Conservation (phyloP, 176 grass and related monocot genomes). For the Eleusine indica region DNA sequence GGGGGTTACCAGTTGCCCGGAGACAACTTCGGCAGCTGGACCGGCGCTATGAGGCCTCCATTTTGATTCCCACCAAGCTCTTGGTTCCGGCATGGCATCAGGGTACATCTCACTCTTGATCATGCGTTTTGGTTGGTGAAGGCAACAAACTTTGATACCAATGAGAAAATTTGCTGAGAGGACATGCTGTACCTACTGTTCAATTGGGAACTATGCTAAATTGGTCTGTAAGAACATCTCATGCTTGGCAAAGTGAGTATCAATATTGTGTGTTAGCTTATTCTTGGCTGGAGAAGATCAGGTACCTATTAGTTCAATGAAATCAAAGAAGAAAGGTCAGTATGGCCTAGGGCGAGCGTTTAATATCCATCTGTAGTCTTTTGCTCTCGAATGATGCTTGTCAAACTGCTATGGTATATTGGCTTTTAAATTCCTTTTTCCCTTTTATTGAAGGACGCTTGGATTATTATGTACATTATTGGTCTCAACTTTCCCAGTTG, state of each 20-base stretch:
- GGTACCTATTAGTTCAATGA: slow-evolving; percentile 12
- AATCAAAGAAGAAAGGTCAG: slow-evolving; percentile 24
- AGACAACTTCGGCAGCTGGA: slow-evolving; percentile 55
- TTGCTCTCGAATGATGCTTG: slow-evolving; percentile 32
- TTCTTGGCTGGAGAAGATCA: slow-evolving; percentile 9
- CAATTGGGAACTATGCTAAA: background rate
- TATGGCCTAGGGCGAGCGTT: background rate
- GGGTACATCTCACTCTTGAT: background rate
- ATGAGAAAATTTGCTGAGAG: background rate
- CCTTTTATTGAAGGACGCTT: background rate
- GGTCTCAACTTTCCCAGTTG: background rate
- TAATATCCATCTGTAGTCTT: slow-evolving; percentile 46
- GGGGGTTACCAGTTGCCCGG: slow-evolving; percentile 53
- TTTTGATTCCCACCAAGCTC: slow-evolving; percentile 33
- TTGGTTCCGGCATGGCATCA: background rate
- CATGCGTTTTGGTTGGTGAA: slow-evolving; percentile 20
- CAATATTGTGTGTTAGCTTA: background rate
- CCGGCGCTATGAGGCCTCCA: slow-evolving; percentile 54
- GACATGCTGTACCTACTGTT: slow-evolving; percentile 9
- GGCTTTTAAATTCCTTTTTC: background rate
- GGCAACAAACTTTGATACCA: background rate
- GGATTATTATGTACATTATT: background rate
- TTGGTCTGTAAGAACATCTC: background rate
- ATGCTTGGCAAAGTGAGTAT: slow-evolving; percentile 10
- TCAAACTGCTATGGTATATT: background rate